Evolutionary conservation across 2,329 filamentous ascomycete genomes (phyloP), one percentile per base, ranked within the genome.

Genomic region (Hymenoscyphus infarciens): DNA sequence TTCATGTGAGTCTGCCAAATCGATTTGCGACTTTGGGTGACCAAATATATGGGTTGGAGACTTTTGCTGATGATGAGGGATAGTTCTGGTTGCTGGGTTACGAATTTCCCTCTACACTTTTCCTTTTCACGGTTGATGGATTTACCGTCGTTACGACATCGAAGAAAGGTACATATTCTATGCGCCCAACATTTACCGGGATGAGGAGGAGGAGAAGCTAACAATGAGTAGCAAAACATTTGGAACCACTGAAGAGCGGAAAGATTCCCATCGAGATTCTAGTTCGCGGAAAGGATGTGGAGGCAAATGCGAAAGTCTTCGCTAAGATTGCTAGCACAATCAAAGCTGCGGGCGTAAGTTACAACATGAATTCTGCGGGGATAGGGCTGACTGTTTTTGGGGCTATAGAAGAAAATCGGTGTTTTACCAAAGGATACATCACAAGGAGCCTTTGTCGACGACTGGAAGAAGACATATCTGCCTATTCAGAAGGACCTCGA

Each of bases 11-110:
- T 81, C 61, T 68, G 11, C 45, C 19, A 52, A 22, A 52, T 13
- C 8, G 8, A 19, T 52, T 52, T 52, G 45, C 45, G 45, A 52
- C 8, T 22, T 5, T 8, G 13, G 19, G 19, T 4, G 19, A 5
- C 19, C 45, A 52, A 8, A 22, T 13, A 5, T 52, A 22, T 5
- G 45, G 45, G 11, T 11, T 52, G 19, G 31, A 15, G 16, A 56
- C 27, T 56, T 59, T 19, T 59, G 57, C 69, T 65, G 39, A 53
- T 60, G 58, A 25, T 52, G 19, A 15, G 25, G 2, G 16, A 52
- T 68, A 97, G 93, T 96, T 98, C 78, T 99, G 96, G 96, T 83
- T 99, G 61, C 85, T 99, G 66, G 95, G 95, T 72, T 99, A 99
- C 81, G 95, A 99, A 77, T 99, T 99, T 74, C 95, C 95, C 38